phyloP scores from a whole-genome alignment of 1,139 yeast species.

The Candida pseudoviswanathii region DNA sequence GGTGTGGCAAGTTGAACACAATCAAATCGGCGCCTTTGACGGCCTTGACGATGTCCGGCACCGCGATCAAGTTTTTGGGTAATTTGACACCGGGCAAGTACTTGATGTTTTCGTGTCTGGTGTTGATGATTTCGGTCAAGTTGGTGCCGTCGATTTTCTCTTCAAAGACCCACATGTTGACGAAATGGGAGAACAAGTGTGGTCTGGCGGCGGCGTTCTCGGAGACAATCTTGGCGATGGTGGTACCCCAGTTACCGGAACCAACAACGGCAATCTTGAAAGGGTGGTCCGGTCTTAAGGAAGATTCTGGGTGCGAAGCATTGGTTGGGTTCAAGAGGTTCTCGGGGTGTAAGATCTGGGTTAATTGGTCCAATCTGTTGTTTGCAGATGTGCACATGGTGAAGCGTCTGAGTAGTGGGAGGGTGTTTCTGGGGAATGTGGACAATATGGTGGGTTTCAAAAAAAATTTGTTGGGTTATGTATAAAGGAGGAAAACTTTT shows the following conservation, averaged over 20 bases:
- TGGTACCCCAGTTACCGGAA: constrained; percentile 92
- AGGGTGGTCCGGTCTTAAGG: constrained; percentile 36
- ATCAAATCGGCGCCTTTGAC: constrained; percentile 79
- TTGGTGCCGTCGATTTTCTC: constrained; percentile 72
- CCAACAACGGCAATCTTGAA: constrained; percentile 67
- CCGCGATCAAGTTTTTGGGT: constrained; percentile 81
- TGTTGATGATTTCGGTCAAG: constrained; percentile 84
- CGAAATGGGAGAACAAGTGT: constrained; percentile 63
- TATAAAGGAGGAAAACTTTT: not conserved
- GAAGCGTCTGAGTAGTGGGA: not conserved
- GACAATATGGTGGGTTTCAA: not conserved
- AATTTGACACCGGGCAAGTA: constrained; percentile 80
- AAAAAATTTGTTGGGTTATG: not conserved
- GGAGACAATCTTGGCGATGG: constrained; percentile 90
- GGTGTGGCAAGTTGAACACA: constrained; percentile 93
- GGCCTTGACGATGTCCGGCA: constrained; percentile 75
- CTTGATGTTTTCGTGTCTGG: constrained; percentile 84
- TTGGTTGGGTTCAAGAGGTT: constrained; percentile 17
- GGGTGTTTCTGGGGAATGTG: not conserved
- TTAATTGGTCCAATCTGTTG: constrained; percentile 42
- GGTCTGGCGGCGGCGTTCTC: constrained; percentile 78
- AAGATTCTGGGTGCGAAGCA: constrained; percentile 18
- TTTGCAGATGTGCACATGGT: constrained; percentile 21
- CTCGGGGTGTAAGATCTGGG: constrained; percentile 33
- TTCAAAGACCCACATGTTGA: constrained; percentile 94